Evolutionary conservation across 768 basidiomycete genomes (phyloP).

Genomic region (Leccinellum luteum): DNA sequence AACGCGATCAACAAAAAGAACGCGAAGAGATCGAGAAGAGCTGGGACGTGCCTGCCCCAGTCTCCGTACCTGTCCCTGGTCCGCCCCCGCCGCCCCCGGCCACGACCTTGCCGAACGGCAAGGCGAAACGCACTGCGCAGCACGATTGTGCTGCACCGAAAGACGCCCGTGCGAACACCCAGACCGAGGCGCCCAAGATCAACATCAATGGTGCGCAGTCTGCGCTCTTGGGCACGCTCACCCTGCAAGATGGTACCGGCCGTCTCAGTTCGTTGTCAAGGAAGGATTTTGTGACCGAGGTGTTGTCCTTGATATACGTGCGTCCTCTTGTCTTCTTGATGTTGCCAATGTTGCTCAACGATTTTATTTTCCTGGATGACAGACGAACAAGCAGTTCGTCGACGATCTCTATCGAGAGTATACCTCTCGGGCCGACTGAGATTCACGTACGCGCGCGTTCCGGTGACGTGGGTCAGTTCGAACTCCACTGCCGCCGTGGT

Average conservation of each 20-base stretch:
- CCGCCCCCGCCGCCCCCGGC: background rate
- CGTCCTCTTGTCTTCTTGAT: constrained; percentile 19
- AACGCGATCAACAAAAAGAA: constrained; percentile 38
- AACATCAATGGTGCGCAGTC: constrained; percentile 20
- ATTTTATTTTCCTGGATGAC: background rate
- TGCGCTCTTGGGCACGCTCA: constrained; percentile 26
- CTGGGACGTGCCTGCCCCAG: constrained; percentile 53
- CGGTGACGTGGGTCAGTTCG: background rate
- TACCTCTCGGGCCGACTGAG: constrained; percentile 20
- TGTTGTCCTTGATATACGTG: constrained; percentile 62
- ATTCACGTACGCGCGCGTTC: background rate
- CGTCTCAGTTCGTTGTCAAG: constrained; percentile 36
- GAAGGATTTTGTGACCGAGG: constrained; percentile 58
- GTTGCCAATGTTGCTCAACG: background rate
- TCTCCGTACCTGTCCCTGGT: constrained; percentile 4
- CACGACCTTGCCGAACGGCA: constrained; percentile 24
- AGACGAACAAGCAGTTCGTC: constrained; percentile 69
- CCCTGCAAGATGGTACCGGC: constrained; percentile 14
- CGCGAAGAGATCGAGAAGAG: constrained; percentile 54
- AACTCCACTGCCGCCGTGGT: background rate
- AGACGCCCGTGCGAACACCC: background rate
- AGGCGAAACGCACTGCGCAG: constrained; percentile 14
- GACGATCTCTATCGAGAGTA: constrained; percentile 61
- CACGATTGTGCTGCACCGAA: constrained; percentile 7
- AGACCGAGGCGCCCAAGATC: constrained; percentile 9